phyloP scores from a whole-genome alignment of 305 asterid species.

The Stenogyne calaminthoides region DNA sequence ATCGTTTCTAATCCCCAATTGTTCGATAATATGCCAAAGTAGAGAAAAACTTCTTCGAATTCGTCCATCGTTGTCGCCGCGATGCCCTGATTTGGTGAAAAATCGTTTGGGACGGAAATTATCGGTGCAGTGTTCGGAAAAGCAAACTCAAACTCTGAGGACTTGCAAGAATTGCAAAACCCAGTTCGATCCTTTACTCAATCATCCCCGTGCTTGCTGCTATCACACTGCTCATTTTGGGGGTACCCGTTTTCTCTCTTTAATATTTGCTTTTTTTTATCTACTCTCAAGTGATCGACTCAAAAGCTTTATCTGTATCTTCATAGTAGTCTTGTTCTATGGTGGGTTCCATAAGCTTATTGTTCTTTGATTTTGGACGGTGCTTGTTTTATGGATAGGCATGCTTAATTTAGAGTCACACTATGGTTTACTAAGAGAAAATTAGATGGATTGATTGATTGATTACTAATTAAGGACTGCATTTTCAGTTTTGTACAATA shows the following conservation, averaged over 20 bases:
- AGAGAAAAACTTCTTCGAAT: slow-evolving; percentile 19
- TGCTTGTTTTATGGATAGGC: background rate
- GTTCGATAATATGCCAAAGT: slow-evolving; percentile 19
- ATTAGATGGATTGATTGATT: background rate
- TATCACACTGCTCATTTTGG: slow-evolving; percentile 91
- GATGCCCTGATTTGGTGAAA: slow-evolving; percentile 29
- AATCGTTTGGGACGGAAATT: slow-evolving; percentile 33
- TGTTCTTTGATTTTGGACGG: background rate
- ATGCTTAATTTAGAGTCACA: background rate
- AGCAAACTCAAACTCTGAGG: slow-evolving; percentile 43
- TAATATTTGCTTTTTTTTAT: background rate
- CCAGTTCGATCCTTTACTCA: slow-evolving; percentile 81
- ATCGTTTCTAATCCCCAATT: slow-evolving; percentile 20
- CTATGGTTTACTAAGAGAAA: background rate
- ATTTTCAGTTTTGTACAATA: background rate
- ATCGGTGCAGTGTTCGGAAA: slow-evolving; percentile 52
- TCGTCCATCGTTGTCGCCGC: slow-evolving; percentile 1
- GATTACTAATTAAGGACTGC: background rate
- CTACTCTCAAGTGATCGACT: background rate
- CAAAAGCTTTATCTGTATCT: background rate
- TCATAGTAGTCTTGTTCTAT: background rate
- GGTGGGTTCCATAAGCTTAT: background rate
- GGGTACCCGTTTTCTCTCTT: slow-evolving; percentile 40
- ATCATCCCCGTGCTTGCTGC: slow-evolving; percentile 84
- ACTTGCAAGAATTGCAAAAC: slow-evolving; percentile 87